Conservation (phyloP, 768 basidiomycete genomes). For the Pilatotrama ljubarskyi region DNA sequence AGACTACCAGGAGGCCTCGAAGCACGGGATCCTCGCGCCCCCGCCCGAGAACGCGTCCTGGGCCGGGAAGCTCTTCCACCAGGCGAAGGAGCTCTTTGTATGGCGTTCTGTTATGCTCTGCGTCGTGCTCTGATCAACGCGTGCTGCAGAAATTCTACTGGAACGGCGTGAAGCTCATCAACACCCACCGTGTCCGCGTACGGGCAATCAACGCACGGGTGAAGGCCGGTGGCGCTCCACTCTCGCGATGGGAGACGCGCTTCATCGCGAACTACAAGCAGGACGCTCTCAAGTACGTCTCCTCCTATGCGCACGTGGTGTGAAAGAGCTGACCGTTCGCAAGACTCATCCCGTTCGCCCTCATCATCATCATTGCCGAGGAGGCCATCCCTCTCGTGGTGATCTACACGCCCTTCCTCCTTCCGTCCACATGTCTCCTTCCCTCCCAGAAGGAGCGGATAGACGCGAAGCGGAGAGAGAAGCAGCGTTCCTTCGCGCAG, state of each 20-base stretch:
- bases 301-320: not conserved
- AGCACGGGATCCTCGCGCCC: slow-evolving; percentile 67
- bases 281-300: slow-evolving; percentile 68
- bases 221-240: slow-evolving; percentile 55
- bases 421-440: slow-evolving; percentile 85
- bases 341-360: slow-evolving; percentile 77
- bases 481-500: slow-evolving; percentile 34
- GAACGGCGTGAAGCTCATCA: slow-evolving; percentile 71
- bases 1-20: slow-evolving; percentile 64
- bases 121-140: slow-evolving; percentile 11
- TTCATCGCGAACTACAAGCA: slow-evolving; percentile 65
- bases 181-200: slow-evolving; percentile 57
- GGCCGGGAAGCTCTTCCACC: slow-evolving; percentile 50
- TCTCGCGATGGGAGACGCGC: slow-evolving; percentile 68
- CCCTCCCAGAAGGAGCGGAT: slow-evolving; percentile 77
- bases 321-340: not conserved
- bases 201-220: slow-evolving; percentile 56
- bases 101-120: slow-evolving; percentile 19
- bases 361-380: slow-evolving; percentile 74
- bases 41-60: slow-evolving; percentile 63
- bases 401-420: slow-evolving; percentile 79
- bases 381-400: slow-evolving; percentile 83
- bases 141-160: slow-evolving; percentile 75
- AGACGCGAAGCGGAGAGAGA: slow-evolving; percentile 49
- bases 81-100: slow-evolving; percentile 49